Percentiles rank a stretch among this genome's conserved stretches.
phyloP scores from a whole-genome alignment of 192 early-diverging fungal species.

The Coemansia asiatica region DNA sequence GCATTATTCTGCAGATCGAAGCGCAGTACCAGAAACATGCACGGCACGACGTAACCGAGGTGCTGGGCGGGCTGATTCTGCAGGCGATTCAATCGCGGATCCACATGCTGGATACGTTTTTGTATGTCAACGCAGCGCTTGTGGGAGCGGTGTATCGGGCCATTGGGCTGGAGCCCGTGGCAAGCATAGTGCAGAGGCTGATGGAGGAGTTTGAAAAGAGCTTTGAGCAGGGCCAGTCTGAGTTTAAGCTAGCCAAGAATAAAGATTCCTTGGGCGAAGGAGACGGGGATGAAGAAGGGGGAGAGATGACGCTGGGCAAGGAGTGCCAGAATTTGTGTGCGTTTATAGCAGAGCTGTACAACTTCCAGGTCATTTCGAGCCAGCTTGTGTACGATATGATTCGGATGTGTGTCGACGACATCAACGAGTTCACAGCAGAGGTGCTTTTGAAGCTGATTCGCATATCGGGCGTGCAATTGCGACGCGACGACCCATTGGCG shows the following conservation, averaged over 20 bases:
- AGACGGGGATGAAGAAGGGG: constrained; percentile 45
- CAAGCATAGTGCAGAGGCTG: constrained; percentile 73
- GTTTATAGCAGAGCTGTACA: constrained; percentile 82
- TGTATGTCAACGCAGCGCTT: constrained; percentile 85
- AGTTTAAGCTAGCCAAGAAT: constrained; percentile 19
- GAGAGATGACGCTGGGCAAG: constrained; percentile 58
- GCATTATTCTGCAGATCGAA: constrained; percentile 79
- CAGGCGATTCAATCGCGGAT: constrained; percentile 76
- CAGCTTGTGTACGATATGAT: constrained; percentile 88
- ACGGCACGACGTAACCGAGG: constrained; percentile 77
- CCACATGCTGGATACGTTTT: constrained; percentile 88
- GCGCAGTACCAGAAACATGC: constrained; percentile 66
- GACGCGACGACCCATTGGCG: constrained; percentile 86
- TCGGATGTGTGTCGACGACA: constrained; percentile 62
- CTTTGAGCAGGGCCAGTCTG: constrained; percentile 43
- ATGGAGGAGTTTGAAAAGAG: constrained; percentile 70
- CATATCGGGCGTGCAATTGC: constrained; percentile 78
- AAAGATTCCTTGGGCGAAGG: constrained; percentile 48
- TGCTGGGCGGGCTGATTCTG: constrained; percentile 75
- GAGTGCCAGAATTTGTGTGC: constrained; percentile 80
- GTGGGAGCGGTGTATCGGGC: constrained; percentile 76
- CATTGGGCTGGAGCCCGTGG: constrained; percentile 85
- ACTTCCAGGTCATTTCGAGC: constrained; percentile 84
- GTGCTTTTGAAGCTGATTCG: constrained; percentile 74
- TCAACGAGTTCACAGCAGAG: constrained; percentile 86